A percentile compares a stretch with the other conserved stretches of the same genome.
These are phyloP conservation scores for Nyctanthes arbortristis DNA, from an alignment of 257 asterid species.

Conservation along the genomic window DNA sequence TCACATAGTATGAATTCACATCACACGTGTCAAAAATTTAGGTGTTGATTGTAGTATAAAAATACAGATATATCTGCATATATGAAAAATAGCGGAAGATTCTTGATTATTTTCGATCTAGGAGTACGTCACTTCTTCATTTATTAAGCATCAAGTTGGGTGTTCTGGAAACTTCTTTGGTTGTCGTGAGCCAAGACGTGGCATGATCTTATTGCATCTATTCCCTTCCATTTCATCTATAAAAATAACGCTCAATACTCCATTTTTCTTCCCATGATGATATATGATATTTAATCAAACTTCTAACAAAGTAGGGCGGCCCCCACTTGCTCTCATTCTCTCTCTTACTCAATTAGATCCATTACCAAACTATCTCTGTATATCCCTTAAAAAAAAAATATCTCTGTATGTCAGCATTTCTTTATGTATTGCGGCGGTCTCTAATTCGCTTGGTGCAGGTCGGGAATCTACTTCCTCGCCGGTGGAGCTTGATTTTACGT, in stretches of 20 bases:
- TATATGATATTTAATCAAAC: neutral
- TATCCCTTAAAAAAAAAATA: neutral
- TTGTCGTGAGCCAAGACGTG: constrained; percentile 5
- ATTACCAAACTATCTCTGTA: neutral
- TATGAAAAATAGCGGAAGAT: too few species aligned
- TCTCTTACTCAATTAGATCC: constrained; percentile 16
- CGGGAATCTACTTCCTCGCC: constrained; percentile 32
- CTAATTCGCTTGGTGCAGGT: constrained; percentile 61
- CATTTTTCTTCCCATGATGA: neutral
- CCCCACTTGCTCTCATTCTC: neutral
- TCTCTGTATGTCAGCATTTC: neutral
- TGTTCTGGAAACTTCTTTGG: too few species aligned
- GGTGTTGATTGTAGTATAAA: too few species aligned
- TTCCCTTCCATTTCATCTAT: neutral
- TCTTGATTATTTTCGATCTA: too few species aligned
- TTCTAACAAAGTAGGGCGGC: neutral
- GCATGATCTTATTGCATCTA: neutral
- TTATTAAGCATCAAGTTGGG: too few species aligned
- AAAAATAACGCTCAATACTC: neutral
- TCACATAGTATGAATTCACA: too few species aligned
- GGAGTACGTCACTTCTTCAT: too few species aligned
- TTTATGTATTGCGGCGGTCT: constrained; percentile 30
- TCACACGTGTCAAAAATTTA: too few species aligned
- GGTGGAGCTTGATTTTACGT: neutral
- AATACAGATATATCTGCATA: too few species aligned